Evolutionary conservation across 1,139 yeast species (phyloP), one percentile per base, ranked within the genome.

Genomic region (Blastobotrys serpentis): DNA sequence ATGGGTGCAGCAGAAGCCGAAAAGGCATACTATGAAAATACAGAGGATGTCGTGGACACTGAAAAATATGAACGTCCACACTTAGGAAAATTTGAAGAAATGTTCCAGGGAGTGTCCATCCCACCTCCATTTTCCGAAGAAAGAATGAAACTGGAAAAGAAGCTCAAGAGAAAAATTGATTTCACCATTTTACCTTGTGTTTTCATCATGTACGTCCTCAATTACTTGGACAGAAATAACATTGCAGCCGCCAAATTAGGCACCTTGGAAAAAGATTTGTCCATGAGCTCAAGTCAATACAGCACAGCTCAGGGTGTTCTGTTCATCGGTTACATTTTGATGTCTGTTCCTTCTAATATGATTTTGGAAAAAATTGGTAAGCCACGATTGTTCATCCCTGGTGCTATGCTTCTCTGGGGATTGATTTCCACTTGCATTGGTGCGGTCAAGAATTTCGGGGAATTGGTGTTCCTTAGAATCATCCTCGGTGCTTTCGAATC

Each of bases 161-260:
- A 67, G 50, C 69, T 77, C 30, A 67, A 58, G 48, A 55, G 75
- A 49, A 79, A 77, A 55, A 67, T 79, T 44, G 86, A 81, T 57
- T 30, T 74, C n/a, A 65, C 81, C 51, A 68, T 81, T 47, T 64
- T 81, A 56, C 84, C 86, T 5, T 72, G 75, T 72, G 66, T 81
- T 42, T 75, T 78, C 47, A 64, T 75, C 53, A 75, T 81, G 57
- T 81, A 79, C 58, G 75, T 81, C 54, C 70, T 81, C 55, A 78
- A 78, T 63, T 79, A 78, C 60, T 65, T 81, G 55, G 86, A 81
- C 61, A 65, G 85, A 57, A 78, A 78, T 60, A 79, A 78, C 58
- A 76, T 81, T 53, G 84, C 83, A 3, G 71, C 78, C 47, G 85
- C 86, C 0, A 72, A 81, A 57, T 65, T 79, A 26, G 83, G 81